Base-by-base conservation (phyloP, 1,139 yeast species). In the Yamadazyma taylorii region DNA sequence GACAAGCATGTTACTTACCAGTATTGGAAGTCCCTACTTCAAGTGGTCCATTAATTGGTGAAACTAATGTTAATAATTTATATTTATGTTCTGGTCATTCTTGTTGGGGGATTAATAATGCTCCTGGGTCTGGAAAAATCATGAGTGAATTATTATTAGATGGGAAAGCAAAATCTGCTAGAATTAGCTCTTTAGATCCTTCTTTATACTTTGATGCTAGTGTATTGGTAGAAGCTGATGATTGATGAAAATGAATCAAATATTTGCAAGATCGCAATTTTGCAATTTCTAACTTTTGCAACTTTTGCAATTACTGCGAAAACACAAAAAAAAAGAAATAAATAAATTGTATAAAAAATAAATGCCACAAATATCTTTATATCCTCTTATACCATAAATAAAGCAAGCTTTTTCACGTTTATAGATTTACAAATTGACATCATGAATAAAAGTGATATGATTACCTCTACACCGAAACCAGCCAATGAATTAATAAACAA, bases 21-120 rank as follows among this genome's bases (percentile, higher is more conserved):
- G 96, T 92, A 3, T 75, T 90, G 37, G 96, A 90, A 55, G 90
- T 88, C 4, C 95, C 97, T 2, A 83, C 94, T 3, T 80, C 89
- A 35, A 80, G 94, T 4, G 97, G 98, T 3, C 98, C 98, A 0
- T 71, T 92, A 40, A 82, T 92, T 47, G 98, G 98, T 33, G 90
- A 86, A 53, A 90, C 97, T 0, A 88, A 89, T 53, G 92, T 88
- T 14, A 79, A 76, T 19, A 83, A 83, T 46, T 66, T 92, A 45
- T 86, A 68, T 51, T 63, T 92, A 42, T 96, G 97, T 3, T 79
- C 94, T 14, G 98, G 97, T 1, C 98, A 92, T 60, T 84, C 95
- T 15, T 92, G 97, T 63, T 92, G 98, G 98, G 98, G 98, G 17
- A 92, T 92, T 46, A 92, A 92, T 62, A 90, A 92, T 60, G 97